Evolutionary conservation across 2,329 filamentous ascomycete genomes (phyloP).

Genomic region (Tolypocladium amazonense): DNA sequence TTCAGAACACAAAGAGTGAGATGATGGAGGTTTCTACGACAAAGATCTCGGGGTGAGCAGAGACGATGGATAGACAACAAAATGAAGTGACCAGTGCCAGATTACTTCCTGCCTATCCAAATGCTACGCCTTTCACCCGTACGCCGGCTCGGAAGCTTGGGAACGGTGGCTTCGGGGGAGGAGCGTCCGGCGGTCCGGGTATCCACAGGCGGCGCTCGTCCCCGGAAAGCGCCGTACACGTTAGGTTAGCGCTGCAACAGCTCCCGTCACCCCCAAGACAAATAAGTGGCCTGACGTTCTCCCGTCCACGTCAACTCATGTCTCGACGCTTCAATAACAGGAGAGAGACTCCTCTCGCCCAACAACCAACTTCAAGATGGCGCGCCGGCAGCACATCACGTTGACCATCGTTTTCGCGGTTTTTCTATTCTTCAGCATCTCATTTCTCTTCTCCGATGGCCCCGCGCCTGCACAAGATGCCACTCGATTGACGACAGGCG

Average conservation of each 20-base stretch:
- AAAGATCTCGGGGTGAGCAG: not conserved
- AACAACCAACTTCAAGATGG: constrained; percentile 28
- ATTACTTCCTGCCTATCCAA: no score
- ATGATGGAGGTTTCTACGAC: not conserved
- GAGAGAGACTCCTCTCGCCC: not conserved
- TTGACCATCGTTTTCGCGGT: constrained; percentile 43
- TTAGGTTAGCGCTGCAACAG: not conserved
- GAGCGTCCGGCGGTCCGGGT: not conserved
- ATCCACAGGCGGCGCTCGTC: not conserved
- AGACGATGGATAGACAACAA: not conserved
- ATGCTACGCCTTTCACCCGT: no score
- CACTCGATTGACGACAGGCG: constrained; percentile 6
- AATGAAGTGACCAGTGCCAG: no score
- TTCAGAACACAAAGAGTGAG: not conserved
- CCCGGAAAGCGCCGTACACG: not conserved
- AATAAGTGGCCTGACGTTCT: not conserved
- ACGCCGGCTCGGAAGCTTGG: not conserved
- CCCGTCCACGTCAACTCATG: not conserved
- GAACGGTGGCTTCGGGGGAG: not conserved
- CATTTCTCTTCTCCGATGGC: constrained; percentile 45
- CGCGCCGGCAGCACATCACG: constrained; percentile 41
- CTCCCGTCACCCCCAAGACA: not conserved
- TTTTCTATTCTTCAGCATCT: constrained; percentile 44
- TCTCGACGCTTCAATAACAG: not conserved
- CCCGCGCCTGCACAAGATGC: not conserved